Evolutionary conservation across 768 basidiomycete species (phyloP), one percentile per base, ranked within the genome.

Genomic region (Leccinum boreale): DNA sequence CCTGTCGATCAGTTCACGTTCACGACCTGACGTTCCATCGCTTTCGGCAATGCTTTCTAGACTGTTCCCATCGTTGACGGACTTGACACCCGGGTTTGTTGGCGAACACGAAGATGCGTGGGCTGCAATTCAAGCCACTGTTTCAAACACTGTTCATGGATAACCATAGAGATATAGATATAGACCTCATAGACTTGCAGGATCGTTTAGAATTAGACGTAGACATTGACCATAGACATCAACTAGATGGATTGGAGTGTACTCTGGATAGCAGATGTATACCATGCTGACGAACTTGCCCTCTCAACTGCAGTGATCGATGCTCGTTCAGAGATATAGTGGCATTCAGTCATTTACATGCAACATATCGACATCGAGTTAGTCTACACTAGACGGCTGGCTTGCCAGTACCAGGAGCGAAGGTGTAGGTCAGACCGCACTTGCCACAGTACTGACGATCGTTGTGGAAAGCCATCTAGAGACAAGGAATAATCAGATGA

Each of bases 381-480:
- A 62, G 33, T 66, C 79, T 81, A 90, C 59, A 83, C 83, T 57
- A 79, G 1, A 26, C 81, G 55, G 89, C 87, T 52, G 89, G 89
- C 75, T 90, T 90, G 74, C 26, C 26, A 26, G 82, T 84, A 61
- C 89, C 90, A 50, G 90, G 86, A 60, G 82, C 80, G 80, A 92
- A 92, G 57, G 87, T 85, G 81, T 92, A 92, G 52, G 90, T 92
- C 76, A 93, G 74, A 50, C 90, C 90, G 62, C 92, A 94, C 79
- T 92, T 92, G 78, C 96, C 95, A 76, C 95, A 98, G 78, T 96
- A 95, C 78, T 98, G 96, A 66, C 96, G 88, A 77, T 98, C 93
- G 66, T 90, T 83, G 85, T 99, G 96, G 87, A 94, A 94, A 60
- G 94, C 94, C 96, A 98, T 98, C 94, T 90, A 71, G 53, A 62